Evolutionary conservation across 2,329 filamentous ascomycete species (phyloP), one percentile per base, ranked within the genome.

Genomic region (Aspergillus hiratsukae): DNA sequence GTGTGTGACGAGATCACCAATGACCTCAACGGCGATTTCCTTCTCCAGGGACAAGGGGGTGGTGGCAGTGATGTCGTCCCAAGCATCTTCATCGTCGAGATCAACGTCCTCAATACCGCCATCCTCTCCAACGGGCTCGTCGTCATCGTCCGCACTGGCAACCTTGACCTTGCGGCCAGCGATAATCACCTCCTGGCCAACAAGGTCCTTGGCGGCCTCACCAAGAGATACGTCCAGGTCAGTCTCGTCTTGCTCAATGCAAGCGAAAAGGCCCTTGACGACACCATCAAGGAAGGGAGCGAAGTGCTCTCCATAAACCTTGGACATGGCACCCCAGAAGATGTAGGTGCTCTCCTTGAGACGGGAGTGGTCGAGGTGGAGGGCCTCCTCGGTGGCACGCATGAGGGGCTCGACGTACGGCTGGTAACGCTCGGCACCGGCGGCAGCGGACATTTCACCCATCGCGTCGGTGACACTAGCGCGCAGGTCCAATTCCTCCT

Each of bases 261-360:
- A 93, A 58, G 90, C 86, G 63, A 94, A 88, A 25, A 97, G 83
- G 53, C 76, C 77, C 61, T 78, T 75, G 55, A 78, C 71, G 37
- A 77, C 75, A 37, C 77, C 76, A 9, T 74, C 73, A 6, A 80
- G 69, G 72, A 79, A 78, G 27, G 74, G 75, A 55, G 74, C 65
- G 61, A 80, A 79, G 56, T 77, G 75, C 69, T 90, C 88, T 67
- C 88, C 87, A 75, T 97, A 97, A 9, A 97, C 91, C 79, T 95
- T 95, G 60, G 93, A 89, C 71, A 99, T 86, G 43, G 90, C 91
- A 63, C 90, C 91, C 93, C 94, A 99, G 54, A 99, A 83, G 60
- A 97, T 95, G 78, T 96, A 99, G 72, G 91, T 96, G 60, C 91
- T 97, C 80, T 99, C 94, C 75, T 91, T 90, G 52, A 97, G 85